Conservation (phyloP, 495 filamentous ascomycete genomes). For the Daldinia childiae region DNA sequence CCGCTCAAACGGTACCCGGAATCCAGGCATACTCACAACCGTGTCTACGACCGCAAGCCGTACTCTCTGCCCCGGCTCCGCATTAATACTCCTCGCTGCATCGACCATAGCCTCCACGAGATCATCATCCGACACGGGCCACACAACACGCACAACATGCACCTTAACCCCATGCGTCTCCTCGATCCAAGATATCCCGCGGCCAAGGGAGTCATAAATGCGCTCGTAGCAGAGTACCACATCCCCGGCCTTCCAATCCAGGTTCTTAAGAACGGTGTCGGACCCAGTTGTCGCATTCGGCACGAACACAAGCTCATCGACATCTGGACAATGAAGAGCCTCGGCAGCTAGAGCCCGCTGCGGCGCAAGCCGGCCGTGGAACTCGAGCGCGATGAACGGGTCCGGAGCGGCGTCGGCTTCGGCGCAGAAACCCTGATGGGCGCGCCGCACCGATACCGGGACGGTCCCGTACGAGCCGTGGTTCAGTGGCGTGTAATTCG, state of each 20-base stretch:
- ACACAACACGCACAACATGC: constrained; percentile 48
- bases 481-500: constrained; percentile 50
- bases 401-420: constrained; percentile 47
- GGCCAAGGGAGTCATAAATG: constrained; percentile 71
- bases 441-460: constrained; percentile 42
- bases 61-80: constrained; percentile 55
- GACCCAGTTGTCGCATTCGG: constrained; percentile 81
- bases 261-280: constrained; percentile 76
- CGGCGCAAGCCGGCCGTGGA: constrained; percentile 62
- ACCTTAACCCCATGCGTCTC: constrained; percentile 56
- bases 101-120: constrained; percentile 63
- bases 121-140: constrained; percentile 69
- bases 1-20: constrained; percentile 79
- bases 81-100: constrained; percentile 55
- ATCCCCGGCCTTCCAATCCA: constrained; percentile 57
- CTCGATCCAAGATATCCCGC: constrained; percentile 66
- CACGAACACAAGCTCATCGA: constrained; percentile 72
- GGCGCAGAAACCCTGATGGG: constrained; percentile 40
- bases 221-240: constrained; percentile 57
- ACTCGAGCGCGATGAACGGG: constrained; percentile 61
- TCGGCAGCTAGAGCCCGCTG: constrained; percentile 67
- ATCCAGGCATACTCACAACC: constrained; percentile 76
- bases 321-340: constrained; percentile 64
- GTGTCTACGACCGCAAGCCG: constrained; percentile 80
- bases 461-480: constrained; percentile 55